Evolutionary conservation across 1,284 basidiomycete species (phyloP), one percentile per base, ranked within the genome.

Genomic region (Cutaneotrichosporon sp.): DNA sequence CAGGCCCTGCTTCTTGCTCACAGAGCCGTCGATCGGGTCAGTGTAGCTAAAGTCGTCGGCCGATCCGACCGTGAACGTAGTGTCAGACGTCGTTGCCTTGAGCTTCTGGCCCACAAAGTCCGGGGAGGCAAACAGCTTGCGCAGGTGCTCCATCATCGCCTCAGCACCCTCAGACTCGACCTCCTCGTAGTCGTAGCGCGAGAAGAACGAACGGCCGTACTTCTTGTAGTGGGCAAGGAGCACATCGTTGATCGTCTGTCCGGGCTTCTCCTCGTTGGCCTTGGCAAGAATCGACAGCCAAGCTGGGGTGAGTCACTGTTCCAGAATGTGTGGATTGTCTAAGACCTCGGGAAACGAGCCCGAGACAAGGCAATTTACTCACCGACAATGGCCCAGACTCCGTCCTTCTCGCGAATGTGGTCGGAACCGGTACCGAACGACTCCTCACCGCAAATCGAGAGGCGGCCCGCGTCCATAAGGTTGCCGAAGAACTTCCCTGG

Each of bases 401-500:
- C 96, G 76, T 99, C 96, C 86, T 99, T 99, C 84, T 99, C 96
- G 69, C 96, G 91, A 73, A 99, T 97, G 82, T 99, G 96, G 82
- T 99, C 96, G 18, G 96, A 98, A 21, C 96, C 96, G n/a, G 96
- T 99, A 66, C 96, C 96, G 81, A 99, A 99, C 11, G 91, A 95
- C 83, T 99, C 96, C 80, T 99, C 96, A 71, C 96, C 96, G 75
- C 96, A 99, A 78, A 99, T 98, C 58, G 94, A 97, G 49, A 99
- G 86, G 52, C 92, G 86, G 0, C 94, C 95, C 52, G 97, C 96
- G 80, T 99, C 96, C 96, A 99, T 99, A 70, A 99, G 85, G 84
- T 99, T 99, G 61, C 96, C 97, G 77, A 99, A 99, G 87, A 99
- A 99, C 83, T 99, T 99, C 96, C 96, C 92, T 93, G 72, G 11